Evolutionary conservation across 2,329 filamentous ascomycete species (phyloP), one percentile per base, ranked within the genome.

Genomic region (Cryphonectria nitschkei): DNA sequence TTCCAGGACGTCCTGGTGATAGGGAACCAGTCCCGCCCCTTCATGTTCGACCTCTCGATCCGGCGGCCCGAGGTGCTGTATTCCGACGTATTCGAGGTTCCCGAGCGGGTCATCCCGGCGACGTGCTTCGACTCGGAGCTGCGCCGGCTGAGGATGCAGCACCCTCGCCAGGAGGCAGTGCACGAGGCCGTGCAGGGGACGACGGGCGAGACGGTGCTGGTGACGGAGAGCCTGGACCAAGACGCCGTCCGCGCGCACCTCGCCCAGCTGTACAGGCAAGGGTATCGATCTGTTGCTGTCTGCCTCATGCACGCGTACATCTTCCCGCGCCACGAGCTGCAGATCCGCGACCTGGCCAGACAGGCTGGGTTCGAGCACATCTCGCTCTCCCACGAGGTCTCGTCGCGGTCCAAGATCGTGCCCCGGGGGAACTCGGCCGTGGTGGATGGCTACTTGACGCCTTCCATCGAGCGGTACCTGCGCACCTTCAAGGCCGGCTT

Each of bases 341-440:
- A 93, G 60, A 85, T 97, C 41, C 93, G 93, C 22, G 87, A 84
- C 73, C 83, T 96, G 64, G 93, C 93, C 0, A 86, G 84, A 71
- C 90, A 94, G 9, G 89, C 95, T 74, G 93, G 94, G 0, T 94
- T 95, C 76, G 82, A 89, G 70, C 93, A 96, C 79, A 91, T 96
- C 72, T 93, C 91, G 66, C 83, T 94, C 32, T 92, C 90, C 72
- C 90, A 93, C 75, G 88, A 92, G 78, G 84, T 93, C 60, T 93
- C 93, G 90, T 92, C 90, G 6, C 93, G 93, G 91, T 93, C 93
- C 79, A 93, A 93, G 78, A 82, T 93, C 32, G 88, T 93, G 0
- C 89, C 91, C 6, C 82, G 91, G 75, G 89, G 89, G 2, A 93
- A 90, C 0, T 92, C 90, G 37, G 90, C 91, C 1, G 92, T 90